Conservation (phyloP, 2,329 filamentous ascomycete genomes). For the Cladophialophora immunda region DNA sequence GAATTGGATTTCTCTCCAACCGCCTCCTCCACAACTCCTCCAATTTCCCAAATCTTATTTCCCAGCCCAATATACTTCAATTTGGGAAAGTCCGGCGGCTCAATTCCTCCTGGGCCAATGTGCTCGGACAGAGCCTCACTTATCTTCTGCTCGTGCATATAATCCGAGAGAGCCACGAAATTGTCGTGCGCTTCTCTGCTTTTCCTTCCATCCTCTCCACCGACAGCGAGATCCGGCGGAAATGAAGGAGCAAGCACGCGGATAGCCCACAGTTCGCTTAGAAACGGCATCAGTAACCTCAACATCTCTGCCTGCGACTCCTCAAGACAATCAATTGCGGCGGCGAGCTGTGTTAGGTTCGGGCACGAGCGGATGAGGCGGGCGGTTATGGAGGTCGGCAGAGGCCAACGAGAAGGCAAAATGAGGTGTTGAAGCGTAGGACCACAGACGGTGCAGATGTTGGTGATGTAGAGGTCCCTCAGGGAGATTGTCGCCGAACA, state of each 20-base stretch:
- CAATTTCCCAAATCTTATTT: conserved; percentile 33
- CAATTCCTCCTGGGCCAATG: not conserved
- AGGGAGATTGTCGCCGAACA: conserved; percentile 36
- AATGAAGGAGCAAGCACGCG: conserved; percentile 50
- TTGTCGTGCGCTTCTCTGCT: conserved; percentile 17
- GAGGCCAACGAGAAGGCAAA: conserved; percentile 63
- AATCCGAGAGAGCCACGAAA: conserved; percentile 25
- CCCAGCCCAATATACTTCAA: conserved; percentile 37
- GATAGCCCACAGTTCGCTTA: conserved; percentile 45
- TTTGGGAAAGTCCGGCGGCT: conserved; percentile 22
- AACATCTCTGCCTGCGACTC: conserved; percentile 28
- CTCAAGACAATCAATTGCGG: conserved; percentile 54
- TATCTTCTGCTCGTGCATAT: conserved; percentile 28
- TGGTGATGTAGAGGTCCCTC: conserved; percentile 59
- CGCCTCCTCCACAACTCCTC: conserved; percentile 26
- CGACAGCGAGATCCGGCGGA: not conserved
- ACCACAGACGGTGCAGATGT: conserved; percentile 61
- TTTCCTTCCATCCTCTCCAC: conserved; percentile 29
- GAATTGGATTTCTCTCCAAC: conserved; percentile 26
- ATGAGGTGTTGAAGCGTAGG: conserved; percentile 64
- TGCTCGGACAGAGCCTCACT: conserved; percentile 2
- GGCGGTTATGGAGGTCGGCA: conserved; percentile 59
- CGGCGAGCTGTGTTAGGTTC: conserved; percentile 66
- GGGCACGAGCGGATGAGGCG: conserved; percentile 64
- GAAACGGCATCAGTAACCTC: conserved; percentile 40